Evolutionary conservation across 805 yeast species (phyloP), one percentile per base, ranked within the genome.

Genomic region (Wickerhamomyces chaumierensis): DNA sequence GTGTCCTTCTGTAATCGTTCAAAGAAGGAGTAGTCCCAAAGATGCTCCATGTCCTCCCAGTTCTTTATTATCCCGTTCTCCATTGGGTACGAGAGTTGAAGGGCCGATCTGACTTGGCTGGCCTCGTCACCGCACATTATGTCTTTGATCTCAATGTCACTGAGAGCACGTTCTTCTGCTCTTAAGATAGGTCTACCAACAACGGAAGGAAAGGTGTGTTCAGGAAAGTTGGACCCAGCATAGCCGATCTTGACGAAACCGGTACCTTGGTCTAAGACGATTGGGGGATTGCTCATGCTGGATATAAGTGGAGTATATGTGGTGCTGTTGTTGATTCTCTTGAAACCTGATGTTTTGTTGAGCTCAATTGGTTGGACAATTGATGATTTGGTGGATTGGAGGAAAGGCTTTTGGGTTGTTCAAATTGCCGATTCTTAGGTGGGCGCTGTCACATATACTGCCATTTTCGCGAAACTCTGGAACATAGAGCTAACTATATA

Each of bases 101-200:
- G 70, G 48, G 88, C 75, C 2, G 95, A 80, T 52, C 98, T 76
- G 28, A 84, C 94, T 20, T 82, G 82, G 47, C 84, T 75, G 36
- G 98, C 98, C 56, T 92, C 97, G 48, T 79, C 81, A 47, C 98
- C 98, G 54, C 96, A 88, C 98, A 92, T 92, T 51, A 92, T 85
- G 58, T 92, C 98, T 56, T 82, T 85, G 55, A 92, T 80, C 53
- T 84, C 92, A 32, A 79, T 69, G 52, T 69, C 70, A 28, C 79
- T 81, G 11, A 31, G 18, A 33, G 78, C 69, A 50, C 94, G 74
- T 62, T 92, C 98, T 61, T 92, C 98, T 2, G 98, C 97, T 57
- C 98, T 76, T 45, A 92, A 68, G 46, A 92, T 92, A 20, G 98
- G 98, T 53, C 98, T 75, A 36, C 98, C 98, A 16, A 92, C 97